Base-by-base conservation (phyloP, 805 yeast genomes). In the Candida ponderosae region DNA sequence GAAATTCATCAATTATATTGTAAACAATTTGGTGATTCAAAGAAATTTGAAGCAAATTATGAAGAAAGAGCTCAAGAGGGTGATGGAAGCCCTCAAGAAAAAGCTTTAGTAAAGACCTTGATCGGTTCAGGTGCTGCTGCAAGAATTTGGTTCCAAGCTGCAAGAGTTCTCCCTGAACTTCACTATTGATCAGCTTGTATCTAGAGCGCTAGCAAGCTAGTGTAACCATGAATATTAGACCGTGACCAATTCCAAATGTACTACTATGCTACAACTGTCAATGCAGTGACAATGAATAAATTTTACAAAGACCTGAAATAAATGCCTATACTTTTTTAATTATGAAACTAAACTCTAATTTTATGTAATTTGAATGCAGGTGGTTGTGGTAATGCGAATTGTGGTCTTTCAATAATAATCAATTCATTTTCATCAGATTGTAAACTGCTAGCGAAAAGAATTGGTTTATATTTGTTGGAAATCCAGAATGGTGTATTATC, bases 341-440 rank as follows among this genome's bases (percentile, higher is more conserved):
- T 8, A 11, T 8, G 6, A 3, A 24, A 6, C 28, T 59, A 73
- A 40, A 76, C 61, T 46, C 63, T 66, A 40, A 76, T 63, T 53
- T 76, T 76, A 39, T 78, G 72, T 44, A 76, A 58, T 43, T 75
- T 71, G 59, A 81, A 83, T 36, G 90, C 88, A 31, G 83, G 75
- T 17, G 77, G 65, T 38, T 72, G 59, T 21, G 77, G 70, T 40
- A 73, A 61, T 32, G 77, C 70, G 48, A 69, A 71, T 36, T 72
- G 62, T 5, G 93, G 90, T 56, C 88, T 72, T 57, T 89, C 97
- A 29, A 87, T 74, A 21, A 89, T 74, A 4, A 84, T 67, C 35
- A 89, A 56, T 45, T 24, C 28, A 11, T 24, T 24, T 15, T 68
- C 60, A 16, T 53, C 57, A 2, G 63, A 57, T 39, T 72, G 67